phyloP scores from a whole-genome alignment of 148 eudicot species.

The Rhododendron ovatum region DNA sequence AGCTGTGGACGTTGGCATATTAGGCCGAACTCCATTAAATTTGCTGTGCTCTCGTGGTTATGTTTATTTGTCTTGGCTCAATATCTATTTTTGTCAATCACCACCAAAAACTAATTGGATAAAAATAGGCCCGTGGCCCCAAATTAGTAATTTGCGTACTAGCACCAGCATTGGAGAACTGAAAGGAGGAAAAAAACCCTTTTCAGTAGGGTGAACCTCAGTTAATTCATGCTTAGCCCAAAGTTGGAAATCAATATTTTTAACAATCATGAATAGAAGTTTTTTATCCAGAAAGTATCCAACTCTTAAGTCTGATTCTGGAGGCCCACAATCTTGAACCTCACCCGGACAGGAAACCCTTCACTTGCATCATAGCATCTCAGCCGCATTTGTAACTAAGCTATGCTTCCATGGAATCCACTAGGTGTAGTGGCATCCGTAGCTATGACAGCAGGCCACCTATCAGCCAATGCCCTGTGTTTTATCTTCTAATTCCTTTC shows the following conservation, averaged over 20 bases:
- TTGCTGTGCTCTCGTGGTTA: neutral
- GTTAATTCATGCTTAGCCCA: neutral
- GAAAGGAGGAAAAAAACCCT: neutral
- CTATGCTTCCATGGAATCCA: neutral
- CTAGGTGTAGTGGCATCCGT: neutral
- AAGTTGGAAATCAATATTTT: neutral
- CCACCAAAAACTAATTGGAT: neutral
- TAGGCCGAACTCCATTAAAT: neutral
- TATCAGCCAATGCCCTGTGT: neutral
- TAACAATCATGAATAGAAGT: neutral
- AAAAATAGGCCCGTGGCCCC: neutral
- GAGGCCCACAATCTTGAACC: neutral
- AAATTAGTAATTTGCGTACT: neutral
- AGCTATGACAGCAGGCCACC: neutral
- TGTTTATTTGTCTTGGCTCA: neutral
- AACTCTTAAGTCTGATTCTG: neutral
- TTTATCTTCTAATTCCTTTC: neutral
- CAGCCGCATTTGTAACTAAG: neutral
- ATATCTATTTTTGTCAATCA: neutral
- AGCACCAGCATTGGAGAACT: neutral
- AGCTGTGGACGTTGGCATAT: neutral
- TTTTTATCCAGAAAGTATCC: neutral
- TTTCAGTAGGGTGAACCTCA: neutral
- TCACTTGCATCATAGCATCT: neutral
- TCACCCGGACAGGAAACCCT: neutral